phyloP scores from a whole-genome alignment of 139 green algal species.

The Chloropicon primus region DNA sequence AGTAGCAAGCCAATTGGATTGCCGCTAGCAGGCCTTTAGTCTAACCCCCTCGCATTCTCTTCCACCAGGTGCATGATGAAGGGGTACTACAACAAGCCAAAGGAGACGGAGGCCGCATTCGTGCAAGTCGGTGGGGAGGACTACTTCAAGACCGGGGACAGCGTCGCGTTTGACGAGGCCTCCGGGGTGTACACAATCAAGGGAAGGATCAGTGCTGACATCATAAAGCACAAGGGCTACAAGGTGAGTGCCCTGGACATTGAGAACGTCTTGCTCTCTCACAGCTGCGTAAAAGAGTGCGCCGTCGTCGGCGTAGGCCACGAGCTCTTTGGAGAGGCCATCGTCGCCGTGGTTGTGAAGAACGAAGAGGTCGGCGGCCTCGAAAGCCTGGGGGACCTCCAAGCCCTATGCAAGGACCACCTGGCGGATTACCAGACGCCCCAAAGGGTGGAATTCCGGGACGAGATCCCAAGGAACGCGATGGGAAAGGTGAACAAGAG shows the following conservation, averaged over 20 bases:
- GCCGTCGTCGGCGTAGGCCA: background rate
- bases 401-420: background rate
- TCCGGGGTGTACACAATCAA: background rate
- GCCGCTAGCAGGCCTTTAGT: too few species aligned
- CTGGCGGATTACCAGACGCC: background rate
- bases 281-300: background rate
- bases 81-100: background rate
- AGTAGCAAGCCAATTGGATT: too few species aligned
- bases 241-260: background rate
- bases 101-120: background rate
- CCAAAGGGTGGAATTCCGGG: background rate
- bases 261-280: background rate
- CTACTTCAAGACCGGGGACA: background rate
- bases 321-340: background rate
- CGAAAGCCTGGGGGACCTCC: background rate
- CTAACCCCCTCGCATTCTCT: too few species aligned
- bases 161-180: background rate
- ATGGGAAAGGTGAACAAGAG: slow-evolving; percentile 98
- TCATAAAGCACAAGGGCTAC: background rate
- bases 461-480: slow-evolving; percentile 69
- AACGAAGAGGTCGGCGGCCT: background rate
- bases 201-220: background rate
- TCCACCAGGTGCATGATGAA: background rate
- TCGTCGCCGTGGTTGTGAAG: background rate
- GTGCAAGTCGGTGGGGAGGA: background rate